Conservation (phyloP, 139 green algal species). For the Chlorella ohadii region DNA sequence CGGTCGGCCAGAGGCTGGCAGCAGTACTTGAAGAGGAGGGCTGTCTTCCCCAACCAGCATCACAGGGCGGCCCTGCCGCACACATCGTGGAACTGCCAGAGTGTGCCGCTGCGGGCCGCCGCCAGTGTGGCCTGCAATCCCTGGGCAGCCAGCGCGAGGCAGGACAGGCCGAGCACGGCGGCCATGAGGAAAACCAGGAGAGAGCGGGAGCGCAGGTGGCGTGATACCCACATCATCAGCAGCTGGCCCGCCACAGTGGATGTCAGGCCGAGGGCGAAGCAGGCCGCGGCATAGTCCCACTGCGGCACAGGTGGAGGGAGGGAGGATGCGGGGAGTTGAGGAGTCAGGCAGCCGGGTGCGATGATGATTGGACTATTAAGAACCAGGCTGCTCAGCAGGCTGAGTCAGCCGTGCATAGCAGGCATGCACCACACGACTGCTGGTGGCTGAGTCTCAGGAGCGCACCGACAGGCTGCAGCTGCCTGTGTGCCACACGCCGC, state of each 20-base stretch:
- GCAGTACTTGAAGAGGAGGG: too few relatives aligned
- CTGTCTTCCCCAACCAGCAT: not conserved
- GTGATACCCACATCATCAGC: constrained; percentile 19
- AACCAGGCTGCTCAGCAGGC: too few relatives aligned
- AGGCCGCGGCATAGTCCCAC: constrained; percentile 42
- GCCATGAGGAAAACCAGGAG: constrained; percentile 53
- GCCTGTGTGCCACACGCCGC: too few relatives aligned
- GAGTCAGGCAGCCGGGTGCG: too few relatives aligned
- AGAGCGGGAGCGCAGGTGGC: constrained; percentile 1
- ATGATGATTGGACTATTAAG: too few relatives aligned
- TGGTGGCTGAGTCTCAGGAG: too few relatives aligned
- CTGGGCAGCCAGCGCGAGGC: constrained; percentile 7
- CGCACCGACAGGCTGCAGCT: too few relatives aligned
- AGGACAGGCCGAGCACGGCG: constrained; percentile 27
- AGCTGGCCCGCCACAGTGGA: constrained; percentile 54
- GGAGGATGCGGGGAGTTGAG: not conserved
- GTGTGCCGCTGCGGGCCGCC: not conserved
- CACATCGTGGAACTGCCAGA: constrained; percentile 22
- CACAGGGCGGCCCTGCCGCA: not conserved
- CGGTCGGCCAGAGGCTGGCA: too few relatives aligned
- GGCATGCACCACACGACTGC: too few relatives aligned
- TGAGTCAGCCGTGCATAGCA: too few relatives aligned
- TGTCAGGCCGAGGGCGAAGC: constrained; percentile 24
- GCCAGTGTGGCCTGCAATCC: not conserved
- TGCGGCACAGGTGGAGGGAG: not conserved